phyloP scores from a whole-genome alignment of 441 rosid genomes.

The Populus tomentosa region DNA sequence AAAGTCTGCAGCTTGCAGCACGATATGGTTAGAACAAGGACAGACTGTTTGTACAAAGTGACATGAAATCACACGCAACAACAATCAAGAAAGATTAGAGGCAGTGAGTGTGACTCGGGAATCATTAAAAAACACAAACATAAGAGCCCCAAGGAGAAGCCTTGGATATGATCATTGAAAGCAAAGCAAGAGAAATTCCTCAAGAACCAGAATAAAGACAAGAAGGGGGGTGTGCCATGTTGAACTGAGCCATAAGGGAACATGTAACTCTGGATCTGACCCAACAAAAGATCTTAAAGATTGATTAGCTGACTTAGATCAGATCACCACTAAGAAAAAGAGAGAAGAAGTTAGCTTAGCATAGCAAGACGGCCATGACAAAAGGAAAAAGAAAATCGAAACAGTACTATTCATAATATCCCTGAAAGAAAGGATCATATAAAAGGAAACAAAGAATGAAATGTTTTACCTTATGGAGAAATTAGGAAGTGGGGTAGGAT shows the following conservation, averaged over 20 bases:
- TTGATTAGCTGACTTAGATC: slow-evolving; percentile 5
- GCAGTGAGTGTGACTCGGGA: background rate
- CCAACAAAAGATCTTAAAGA: slow-evolving; percentile 22
- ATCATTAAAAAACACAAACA: background rate
- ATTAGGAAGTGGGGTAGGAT: slow-evolving; percentile 40
- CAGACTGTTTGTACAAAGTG: slow-evolving; percentile 19
- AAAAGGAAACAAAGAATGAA: background rate
- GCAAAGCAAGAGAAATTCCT: background rate
- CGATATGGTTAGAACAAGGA: slow-evolving; percentile 20
- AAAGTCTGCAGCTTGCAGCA: slow-evolving; percentile 1
- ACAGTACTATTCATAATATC: slow-evolving; percentile 10
- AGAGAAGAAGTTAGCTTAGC: slow-evolving; percentile 11
- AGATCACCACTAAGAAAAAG: slow-evolving; percentile 11
- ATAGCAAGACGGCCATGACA: slow-evolving; percentile 19
- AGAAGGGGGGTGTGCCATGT: slow-evolving; percentile 27
- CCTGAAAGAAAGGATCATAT: slow-evolving; percentile 5
- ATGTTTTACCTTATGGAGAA: slow-evolving; percentile 84
- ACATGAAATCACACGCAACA: slow-evolving; percentile 36
- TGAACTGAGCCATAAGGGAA: slow-evolving; percentile 29
- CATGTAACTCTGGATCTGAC: slow-evolving; percentile 48
- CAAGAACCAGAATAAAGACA: slow-evolving; percentile 25
- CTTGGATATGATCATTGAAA: background rate
- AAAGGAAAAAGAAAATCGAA: background rate
- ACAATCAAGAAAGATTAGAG: slow-evolving; percentile 5
- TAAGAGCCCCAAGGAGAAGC: background rate